Conservation (phyloP, 495 filamentous ascomycete genomes). For the Xylaria sp. region DNA sequence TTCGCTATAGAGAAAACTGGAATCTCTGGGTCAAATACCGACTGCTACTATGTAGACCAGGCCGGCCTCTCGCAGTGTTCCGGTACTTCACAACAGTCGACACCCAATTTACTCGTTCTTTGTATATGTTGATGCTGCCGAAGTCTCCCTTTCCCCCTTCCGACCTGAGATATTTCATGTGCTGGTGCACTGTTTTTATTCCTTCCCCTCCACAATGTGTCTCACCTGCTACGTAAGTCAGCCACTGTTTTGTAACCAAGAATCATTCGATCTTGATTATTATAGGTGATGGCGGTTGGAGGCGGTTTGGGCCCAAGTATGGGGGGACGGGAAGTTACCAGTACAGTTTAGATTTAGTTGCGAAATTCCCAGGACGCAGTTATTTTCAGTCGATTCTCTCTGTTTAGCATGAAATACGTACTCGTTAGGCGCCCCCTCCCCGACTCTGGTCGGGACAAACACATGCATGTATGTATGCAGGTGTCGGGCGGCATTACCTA, state of each 20-base stretch:
- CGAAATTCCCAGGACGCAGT: neutral
- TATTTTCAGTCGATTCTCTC: neutral
- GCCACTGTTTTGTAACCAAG: neutral
- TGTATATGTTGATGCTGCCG: slow-evolving; percentile 2
- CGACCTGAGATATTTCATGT: too few relatives aligned
- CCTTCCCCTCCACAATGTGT: neutral
- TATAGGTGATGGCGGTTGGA: neutral
- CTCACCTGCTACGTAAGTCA: neutral
- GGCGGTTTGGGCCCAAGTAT: neutral
- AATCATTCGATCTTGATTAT: neutral
- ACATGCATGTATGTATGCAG: too few relatives aligned
- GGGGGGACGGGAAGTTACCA: neutral
- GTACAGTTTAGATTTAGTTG: neutral
- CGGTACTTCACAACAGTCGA: slow-evolving; percentile 14
- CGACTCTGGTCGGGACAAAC: too few relatives aligned
- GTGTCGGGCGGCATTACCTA: too few relatives aligned
- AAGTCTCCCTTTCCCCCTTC: neutral
- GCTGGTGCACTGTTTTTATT: neutral
- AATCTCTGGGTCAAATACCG: slow-evolving; percentile 14
- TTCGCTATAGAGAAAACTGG: slow-evolving; percentile 23
- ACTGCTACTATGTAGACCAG: slow-evolving; percentile 5
- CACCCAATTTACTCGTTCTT: slow-evolving; percentile 14
- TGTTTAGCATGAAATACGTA: neutral
- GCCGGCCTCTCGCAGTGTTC: slow-evolving; percentile 16
- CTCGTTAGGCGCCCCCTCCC: too few relatives aligned